phyloP scores from a whole-genome alignment of 768 basidiomycete genomes.

The Boletus rubroflammeus region DNA sequence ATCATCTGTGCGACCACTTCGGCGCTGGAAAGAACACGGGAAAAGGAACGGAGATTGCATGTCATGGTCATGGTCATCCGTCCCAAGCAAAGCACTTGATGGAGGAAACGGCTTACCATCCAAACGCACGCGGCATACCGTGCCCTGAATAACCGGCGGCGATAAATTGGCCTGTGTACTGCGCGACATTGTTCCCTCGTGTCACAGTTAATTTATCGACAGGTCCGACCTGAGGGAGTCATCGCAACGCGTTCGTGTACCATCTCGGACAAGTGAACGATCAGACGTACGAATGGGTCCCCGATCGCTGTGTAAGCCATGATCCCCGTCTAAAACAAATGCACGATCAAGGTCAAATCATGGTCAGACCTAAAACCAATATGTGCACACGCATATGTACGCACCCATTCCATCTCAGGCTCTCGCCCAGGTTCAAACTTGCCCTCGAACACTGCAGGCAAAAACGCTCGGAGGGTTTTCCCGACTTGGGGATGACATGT shows the following conservation, averaged over 20 bases:
- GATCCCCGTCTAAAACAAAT: conserved; percentile 61
- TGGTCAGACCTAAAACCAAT: neutral
- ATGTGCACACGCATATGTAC: conserved; percentile 13
- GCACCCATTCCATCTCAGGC: conserved; percentile 81
- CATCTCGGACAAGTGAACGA: neutral
- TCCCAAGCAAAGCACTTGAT: neutral
- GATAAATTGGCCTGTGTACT: conserved; percentile 61
- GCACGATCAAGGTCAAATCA: neutral
- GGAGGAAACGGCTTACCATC: conserved; percentile 39
- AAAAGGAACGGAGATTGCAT: neutral
- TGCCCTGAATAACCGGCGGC: conserved; percentile 74
- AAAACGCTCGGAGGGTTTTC: conserved; percentile 49
- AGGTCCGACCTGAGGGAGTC: conserved; percentile 52
- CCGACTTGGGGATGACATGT: conserved; percentile 46
- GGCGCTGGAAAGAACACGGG: conserved; percentile 39
- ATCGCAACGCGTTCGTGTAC: neutral
- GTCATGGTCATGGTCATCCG: neutral
- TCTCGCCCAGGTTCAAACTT: conserved; percentile 45
- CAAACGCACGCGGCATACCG: conserved; percentile 76
- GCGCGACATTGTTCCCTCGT: conserved; percentile 16
- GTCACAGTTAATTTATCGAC: conserved; percentile 35
- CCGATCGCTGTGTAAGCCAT: conserved; percentile 66
- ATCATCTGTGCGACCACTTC: conserved; percentile 63
- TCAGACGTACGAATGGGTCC: conserved; percentile 61
- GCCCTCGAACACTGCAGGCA: conserved; percentile 55